Conservation (phyloP, 2,329 filamentous ascomycete species). For the Akanthomyces lecanii region DNA sequence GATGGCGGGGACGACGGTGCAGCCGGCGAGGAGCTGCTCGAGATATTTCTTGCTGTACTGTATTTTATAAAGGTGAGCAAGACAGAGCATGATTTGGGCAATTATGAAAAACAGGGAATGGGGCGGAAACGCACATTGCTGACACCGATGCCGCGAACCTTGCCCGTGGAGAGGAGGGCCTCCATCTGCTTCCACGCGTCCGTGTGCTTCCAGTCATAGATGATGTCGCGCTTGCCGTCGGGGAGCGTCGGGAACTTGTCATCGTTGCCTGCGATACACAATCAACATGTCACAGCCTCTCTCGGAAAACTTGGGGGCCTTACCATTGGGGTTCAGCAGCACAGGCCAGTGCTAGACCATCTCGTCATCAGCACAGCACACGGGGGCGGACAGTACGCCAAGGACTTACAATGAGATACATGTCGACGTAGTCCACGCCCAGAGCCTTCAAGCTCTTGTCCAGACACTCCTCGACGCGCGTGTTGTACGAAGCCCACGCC, state of each 20-base stretch:
- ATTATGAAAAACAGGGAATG: no score
- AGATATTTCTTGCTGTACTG: slow-evolving; percentile 53
- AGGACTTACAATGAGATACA: slow-evolving; percentile 60
- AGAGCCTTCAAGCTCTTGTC: slow-evolving; percentile 69
- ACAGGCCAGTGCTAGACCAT: slow-evolving; percentile 68
- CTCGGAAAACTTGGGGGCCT: background rate
- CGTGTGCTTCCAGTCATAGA: slow-evolving; percentile 64
- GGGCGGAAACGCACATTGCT: slow-evolving; percentile 43
- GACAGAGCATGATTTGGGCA: background rate
- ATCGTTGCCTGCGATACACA: slow-evolving; percentile 51
- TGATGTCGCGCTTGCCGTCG: slow-evolving; percentile 71
- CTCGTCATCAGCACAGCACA: background rate
- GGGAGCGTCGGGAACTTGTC: slow-evolving; percentile 70
- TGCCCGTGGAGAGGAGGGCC: slow-evolving; percentile 56
- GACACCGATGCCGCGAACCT: slow-evolving; percentile 51
- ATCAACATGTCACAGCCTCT: background rate
- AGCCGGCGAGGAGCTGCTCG: slow-evolving; percentile 47
- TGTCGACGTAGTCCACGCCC: slow-evolving; percentile 75
- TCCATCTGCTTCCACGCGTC: slow-evolving; percentile 77
- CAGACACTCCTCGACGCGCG: slow-evolving; percentile 62
- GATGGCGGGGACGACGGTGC: slow-evolving; percentile 56
- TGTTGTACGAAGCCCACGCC: slow-evolving; percentile 78
- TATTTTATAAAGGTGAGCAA: background rate
- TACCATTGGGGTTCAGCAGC: slow-evolving; percentile 72
- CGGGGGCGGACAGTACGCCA: background rate